Percentiles rank a stretch among this genome's conserved stretches.
phyloP scores from a whole-genome alignment of 1,284 basidiomycete species.

The Austroboletus novae-zelandiae region DNA sequence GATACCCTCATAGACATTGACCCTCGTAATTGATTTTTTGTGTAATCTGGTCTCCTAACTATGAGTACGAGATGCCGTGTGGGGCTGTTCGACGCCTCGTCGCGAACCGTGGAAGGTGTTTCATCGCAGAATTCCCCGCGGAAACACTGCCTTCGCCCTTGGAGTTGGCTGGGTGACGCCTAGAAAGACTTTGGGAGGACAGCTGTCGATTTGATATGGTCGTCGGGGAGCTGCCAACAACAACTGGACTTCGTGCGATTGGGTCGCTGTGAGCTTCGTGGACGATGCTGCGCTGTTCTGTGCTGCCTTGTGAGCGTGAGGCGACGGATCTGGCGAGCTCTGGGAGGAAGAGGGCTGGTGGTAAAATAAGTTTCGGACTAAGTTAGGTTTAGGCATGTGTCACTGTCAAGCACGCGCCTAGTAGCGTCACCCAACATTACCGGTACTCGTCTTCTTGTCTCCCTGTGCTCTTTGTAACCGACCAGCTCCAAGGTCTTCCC shows the following conservation, averaged over 20 bases:
- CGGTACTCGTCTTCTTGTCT: background rate
- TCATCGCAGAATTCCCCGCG: background rate
- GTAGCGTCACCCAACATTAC: too few species aligned
- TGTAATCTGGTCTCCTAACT: too few species aligned
- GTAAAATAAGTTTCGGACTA: constrained; percentile 12
- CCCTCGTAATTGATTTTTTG: background rate
- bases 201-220: background rate
- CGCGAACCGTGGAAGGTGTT: background rate
- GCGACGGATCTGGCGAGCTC: constrained; percentile 9
- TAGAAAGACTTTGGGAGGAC: background rate
- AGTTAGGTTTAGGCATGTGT: constrained; percentile 19
- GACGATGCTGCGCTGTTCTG: too few species aligned
- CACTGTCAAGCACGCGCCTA: background rate
- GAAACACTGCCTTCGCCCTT: background rate
- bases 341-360: background rate
- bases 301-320: background rate
- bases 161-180: background rate
- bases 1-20: constrained; percentile 9
- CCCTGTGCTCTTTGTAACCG: background rate
- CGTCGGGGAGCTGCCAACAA: too few species aligned
- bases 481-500: background rate
- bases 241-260: too few species aligned
- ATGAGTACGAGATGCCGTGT: too few species aligned
- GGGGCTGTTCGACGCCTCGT: too few species aligned
- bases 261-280: too few species aligned